These are phyloP conservation scores for Chrysosporium queenslandicum DNA, from an alignment of 2,329 filamentous ascomycete species.

Conservation along the genomic window DNA sequence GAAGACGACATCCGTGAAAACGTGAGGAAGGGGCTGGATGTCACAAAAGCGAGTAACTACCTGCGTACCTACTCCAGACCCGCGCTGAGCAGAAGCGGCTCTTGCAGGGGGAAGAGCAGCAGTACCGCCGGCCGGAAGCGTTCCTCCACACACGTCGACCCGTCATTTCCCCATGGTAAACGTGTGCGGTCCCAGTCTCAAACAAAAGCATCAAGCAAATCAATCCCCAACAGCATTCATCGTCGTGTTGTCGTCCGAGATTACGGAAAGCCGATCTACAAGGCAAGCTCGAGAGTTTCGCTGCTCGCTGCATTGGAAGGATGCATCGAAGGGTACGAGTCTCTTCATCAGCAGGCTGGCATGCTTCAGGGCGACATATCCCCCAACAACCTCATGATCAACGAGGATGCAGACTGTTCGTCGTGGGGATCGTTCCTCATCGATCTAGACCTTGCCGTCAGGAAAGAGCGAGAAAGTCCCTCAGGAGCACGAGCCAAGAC, in stretches of 20 bases:
- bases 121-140: conserved; percentile 16
- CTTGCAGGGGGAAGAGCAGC: not conserved
- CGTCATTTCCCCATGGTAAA: conserved; percentile 17
- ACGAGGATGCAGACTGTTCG: conserved; percentile 27
- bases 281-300: conserved; percentile 30
- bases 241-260: conserved; percentile 35
- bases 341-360: conserved; percentile 24
- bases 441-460: conserved; percentile 27
- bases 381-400: conserved; percentile 41
- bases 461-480: not conserved
- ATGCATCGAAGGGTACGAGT: conserved; percentile 18
- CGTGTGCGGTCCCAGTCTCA: conserved; percentile 10
- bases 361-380: conserved; percentile 40
- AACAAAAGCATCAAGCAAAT: not conserved
- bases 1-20: conserved; percentile 18
- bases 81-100: no score
- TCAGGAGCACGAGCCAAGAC: not conserved
- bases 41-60: not conserved
- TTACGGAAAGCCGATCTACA: conserved; percentile 37
- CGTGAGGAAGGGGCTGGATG: not conserved
- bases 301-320: conserved; percentile 18
- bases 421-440: conserved; percentile 29
- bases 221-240: conserved; percentile 31
- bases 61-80: not conserved
- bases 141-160: conserved; percentile 18